Evolutionary conservation across 345 rosid genomes (phyloP).

Genomic region (Ceriops zippeliana): DNA sequence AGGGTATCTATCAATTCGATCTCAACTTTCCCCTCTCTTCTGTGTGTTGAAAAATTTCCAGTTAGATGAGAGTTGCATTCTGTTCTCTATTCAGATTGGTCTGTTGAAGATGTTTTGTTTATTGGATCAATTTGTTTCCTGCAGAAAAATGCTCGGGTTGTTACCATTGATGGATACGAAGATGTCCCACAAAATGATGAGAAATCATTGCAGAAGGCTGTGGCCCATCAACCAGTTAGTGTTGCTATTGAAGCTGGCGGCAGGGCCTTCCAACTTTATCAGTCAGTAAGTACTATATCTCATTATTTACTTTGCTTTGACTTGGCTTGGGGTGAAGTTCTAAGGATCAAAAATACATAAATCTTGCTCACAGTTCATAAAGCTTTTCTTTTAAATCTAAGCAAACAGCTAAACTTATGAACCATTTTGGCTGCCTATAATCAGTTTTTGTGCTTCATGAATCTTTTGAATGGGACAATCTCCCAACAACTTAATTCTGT

Average conservation of each 20-base stretch:
- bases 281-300: slow-evolving; percentile 13
- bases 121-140: background rate
- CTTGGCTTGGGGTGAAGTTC: background rate
- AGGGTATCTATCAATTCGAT: slow-evolving; percentile 18
- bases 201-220: slow-evolving; percentile 25
- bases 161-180: slow-evolving; percentile 29
- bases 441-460: no score
- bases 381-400: no score
- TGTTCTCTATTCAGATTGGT: background rate
- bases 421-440: no score
- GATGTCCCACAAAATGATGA: slow-evolving; percentile 29
- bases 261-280: slow-evolving; percentile 26
- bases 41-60: no score
- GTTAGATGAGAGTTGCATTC: background rate
- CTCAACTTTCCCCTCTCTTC: background rate
- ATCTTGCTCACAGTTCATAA: no score
- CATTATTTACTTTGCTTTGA: background rate
- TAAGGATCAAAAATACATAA: background rate
- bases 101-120: background rate
- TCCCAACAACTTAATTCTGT: no score
- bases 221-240: slow-evolving; percentile 28
- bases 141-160: slow-evolving; percentile 27
- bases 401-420: no score
- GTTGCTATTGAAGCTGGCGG: slow-evolving; percentile 38
- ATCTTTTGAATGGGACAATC: no score